Conservation (phyloP, 1,284 basidiomycete genomes). For the Ganoderma multipileum region DNA sequence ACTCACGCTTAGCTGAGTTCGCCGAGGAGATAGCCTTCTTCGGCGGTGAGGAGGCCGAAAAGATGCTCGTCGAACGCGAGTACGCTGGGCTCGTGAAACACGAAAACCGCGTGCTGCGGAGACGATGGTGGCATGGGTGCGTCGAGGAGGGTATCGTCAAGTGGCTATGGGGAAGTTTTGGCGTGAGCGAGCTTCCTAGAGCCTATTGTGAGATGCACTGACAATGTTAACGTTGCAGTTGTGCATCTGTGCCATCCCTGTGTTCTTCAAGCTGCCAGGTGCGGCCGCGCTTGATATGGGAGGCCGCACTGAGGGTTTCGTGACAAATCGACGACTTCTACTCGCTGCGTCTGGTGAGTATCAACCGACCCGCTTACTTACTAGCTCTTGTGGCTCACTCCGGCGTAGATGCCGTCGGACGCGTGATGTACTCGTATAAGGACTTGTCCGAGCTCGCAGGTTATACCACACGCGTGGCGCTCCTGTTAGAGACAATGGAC, state of each 20-base stretch:
- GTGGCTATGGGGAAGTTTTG: constrained; percentile 97
- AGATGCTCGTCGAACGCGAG: constrained; percentile 90
- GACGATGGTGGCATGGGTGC: constrained; percentile 91
- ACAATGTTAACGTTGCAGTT: constrained; percentile 52
- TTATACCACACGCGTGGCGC: constrained; percentile 91
- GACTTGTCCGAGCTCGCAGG: constrained; percentile 96
- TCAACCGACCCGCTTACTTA: neutral
- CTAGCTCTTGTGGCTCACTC: neutral
- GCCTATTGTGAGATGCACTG: neutral
- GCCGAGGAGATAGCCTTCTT: constrained; percentile 96
- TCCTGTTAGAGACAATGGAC: constrained; percentile 91
- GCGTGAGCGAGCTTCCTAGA: constrained; percentile 54
- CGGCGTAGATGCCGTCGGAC: constrained; percentile 73
- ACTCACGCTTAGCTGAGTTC: constrained; percentile 93
- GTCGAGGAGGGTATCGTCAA: constrained; percentile 96
- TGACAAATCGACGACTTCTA: constrained; percentile 92
- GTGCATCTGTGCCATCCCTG: constrained; percentile 92
- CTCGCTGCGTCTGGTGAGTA: constrained; percentile 76
- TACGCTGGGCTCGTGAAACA: constrained; percentile 92
- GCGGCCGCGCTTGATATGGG: constrained; percentile 76
- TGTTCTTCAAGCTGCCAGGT: constrained; percentile 91
- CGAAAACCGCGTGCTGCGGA: constrained; percentile 83
- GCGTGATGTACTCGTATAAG: constrained; percentile 96
- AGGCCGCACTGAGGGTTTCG: constrained; percentile 89
- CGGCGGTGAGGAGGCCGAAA: constrained; percentile 91